Evolutionary conservation across 2,329 filamentous ascomycete species (phyloP), one percentile per base, ranked within the genome.

Genomic region (Trichophyton schoenleinii): DNA sequence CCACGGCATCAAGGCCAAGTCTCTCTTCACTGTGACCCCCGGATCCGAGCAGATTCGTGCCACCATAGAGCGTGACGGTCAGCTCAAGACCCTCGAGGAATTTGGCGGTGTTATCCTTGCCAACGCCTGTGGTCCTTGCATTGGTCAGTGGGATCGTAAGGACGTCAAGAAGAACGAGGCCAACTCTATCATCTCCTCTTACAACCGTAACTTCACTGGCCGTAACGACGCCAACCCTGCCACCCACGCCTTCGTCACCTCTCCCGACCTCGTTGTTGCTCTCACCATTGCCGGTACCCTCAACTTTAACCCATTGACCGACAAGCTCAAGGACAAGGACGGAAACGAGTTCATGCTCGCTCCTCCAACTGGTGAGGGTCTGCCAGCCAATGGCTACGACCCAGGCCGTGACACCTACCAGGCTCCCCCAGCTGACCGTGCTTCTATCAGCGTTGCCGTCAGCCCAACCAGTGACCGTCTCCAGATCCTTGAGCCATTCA

Each of bases 141-240:
- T 95, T 74, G 91, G 89, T 65, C 92, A 97, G 78, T 97, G 94
- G 94, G 91, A 96, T 72, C 88, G 94, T 68, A 81, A 80, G 67
- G 92, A 97, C 69, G 90, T 96, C 61, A 88, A 91, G 83, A 96
- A 97, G 85, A 92, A 92, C 67, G 86, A 89, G 70, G 81, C 91
- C 71, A 99, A 99, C 86, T 95, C 91, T 5, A 99, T 99, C 75
- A 81, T 99, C 74, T 96, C 91, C 55, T 97, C 94, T 31, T 99
- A 96, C 87, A 99, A 99, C 87, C 91, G 94, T 78, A 97, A 99
- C 86, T 97, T 99, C 81, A 97, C 92, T 64, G 92, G 92, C 67
- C 90, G 94, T 74, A 97, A 97, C 77, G 91, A 96, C 69, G 91
- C 89, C 68, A 97, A 96, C 83, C 91, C 91, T 46, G 90, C 90